Percentiles rank a stretch among this genome's conserved stretches.
Conservation (phyloP, 495 filamentous ascomycete species). For the Penicillium pulvis region DNA sequence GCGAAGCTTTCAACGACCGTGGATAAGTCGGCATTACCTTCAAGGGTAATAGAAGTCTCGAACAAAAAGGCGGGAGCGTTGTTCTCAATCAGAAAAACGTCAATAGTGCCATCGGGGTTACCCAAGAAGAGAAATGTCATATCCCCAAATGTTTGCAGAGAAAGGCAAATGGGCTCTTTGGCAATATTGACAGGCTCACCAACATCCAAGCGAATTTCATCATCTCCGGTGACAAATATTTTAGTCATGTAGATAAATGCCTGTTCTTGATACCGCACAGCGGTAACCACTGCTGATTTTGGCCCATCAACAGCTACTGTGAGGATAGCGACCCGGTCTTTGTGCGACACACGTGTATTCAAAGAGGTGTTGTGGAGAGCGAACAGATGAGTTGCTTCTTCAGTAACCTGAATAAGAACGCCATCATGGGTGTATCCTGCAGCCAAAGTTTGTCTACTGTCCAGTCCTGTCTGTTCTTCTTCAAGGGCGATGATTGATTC, state of each 20-base stretch:
- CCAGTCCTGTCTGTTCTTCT: conserved; percentile 48
- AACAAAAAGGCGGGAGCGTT: conserved; percentile 21
- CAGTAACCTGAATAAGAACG: conserved; percentile 59
- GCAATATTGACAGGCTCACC: conserved; percentile 23
- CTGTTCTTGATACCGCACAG: conserved; percentile 26
- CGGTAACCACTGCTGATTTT: conserved; percentile 29
- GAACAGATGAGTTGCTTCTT: conserved; percentile 46
- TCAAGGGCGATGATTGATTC: conserved; percentile 44
- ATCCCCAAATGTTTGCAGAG: conserved; percentile 29
- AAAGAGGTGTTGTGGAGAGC: conserved; percentile 19
- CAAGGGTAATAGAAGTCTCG: conserved; percentile 18
- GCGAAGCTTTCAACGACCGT: conserved; percentile 43
- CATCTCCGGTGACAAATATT: conserved; percentile 14
- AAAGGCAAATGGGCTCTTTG: conserved; percentile 42
- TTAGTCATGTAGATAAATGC: conserved; percentile 28
- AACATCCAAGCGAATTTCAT: conserved; percentile 19
- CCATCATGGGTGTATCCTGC: conserved; percentile 41
- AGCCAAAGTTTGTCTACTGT: conserved; percentile 59
- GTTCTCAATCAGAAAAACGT: conserved; percentile 31
- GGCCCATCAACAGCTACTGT: conserved; percentile 35
- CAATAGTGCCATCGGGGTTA: conserved; percentile 36
- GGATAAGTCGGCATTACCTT: conserved; percentile 32
- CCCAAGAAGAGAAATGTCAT: conserved; percentile 40
- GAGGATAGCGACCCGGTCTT: conserved; percentile 21
- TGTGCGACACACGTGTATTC: conserved; percentile 24